Percentiles rank a stretch among this genome's conserved stretches.
Conservation (phyloP, 257 asterid species). For the Fraxinus quadrangulata region DNA sequence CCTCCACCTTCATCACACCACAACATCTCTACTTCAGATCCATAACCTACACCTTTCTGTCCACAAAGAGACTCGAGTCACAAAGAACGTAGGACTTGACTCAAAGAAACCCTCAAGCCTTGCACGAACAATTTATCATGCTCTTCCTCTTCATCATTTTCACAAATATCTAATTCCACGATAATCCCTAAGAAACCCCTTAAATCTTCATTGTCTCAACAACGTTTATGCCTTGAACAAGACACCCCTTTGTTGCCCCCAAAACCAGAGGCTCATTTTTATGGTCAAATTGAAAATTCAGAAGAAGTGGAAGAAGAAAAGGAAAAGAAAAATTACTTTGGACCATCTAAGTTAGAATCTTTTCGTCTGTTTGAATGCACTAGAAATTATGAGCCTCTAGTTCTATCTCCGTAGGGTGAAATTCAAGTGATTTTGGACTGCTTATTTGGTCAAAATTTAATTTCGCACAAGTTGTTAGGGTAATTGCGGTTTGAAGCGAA, state of each 20-base stretch:
- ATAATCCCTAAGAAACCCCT: constrained; percentile 52
- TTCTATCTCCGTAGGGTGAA: constrained; percentile 57
- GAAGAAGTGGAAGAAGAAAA: constrained; percentile 28
- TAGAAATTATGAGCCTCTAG: constrained; percentile 75
- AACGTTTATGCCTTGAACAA: constrained; percentile 65
- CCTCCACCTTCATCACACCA: too few species aligned
- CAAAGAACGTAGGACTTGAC: background rate
- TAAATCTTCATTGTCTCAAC: constrained; percentile 69
- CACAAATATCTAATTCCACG: constrained; percentile 42
- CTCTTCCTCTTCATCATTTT: constrained; percentile 26
- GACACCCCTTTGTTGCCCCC: constrained; percentile 35
- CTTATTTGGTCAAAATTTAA: constrained; percentile 5
- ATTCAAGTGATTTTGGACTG: constrained; percentile 48
- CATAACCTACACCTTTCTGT: too few species aligned
- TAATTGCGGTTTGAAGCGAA: background rate
- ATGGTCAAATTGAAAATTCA: constrained; percentile 20
- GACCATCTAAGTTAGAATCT: constrained; percentile 48
- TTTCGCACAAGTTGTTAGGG: background rate
- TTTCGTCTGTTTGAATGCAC: constrained; percentile 42
- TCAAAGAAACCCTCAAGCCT: constrained; percentile 82
- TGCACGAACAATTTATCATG: constrained; percentile 44
- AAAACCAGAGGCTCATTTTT: constrained; percentile 36
- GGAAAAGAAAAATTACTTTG: constrained; percentile 22
- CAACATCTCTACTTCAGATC: too few species aligned
- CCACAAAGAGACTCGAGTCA: too few species aligned